Base-by-base conservation (phyloP, 495 filamentous ascomycete species). In the Talaromyces nanjingensis region DNA sequence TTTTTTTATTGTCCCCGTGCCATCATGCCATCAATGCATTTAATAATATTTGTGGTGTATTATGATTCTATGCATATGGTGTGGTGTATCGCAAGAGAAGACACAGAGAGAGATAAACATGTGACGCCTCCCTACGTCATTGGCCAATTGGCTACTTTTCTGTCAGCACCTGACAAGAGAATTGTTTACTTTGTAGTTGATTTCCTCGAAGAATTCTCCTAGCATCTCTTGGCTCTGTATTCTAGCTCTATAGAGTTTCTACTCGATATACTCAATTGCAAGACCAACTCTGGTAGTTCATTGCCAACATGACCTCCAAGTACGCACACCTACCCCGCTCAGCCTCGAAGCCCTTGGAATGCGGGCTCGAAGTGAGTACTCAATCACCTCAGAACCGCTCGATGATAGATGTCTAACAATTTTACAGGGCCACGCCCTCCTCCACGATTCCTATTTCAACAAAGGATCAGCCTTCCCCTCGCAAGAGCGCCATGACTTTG, bases 381-480 rank as follows among this genome's bases (percentile, higher is more conserved):
- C 6, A 16, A 34, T 5, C n/a, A 2, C 29, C 12, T 6, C 52
- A 24, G 6, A 12, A 54, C 3, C 4, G 3, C 6, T 4, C 22
- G 4, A 16, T 29, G 27, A 56, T 9, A 22, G 27, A 56, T 9
- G 9, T 14, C 9, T 56, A 27, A 29, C 6, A n/a, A 1, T 22
- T 31, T 52, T 7, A 8, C 53, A 85, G 81, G 89, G 91, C 8
- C 73, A 77, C 29, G 80, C 84, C 4, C 77, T 94, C 3, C 78
- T 94, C 24, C 81, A 85, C 55, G 83, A 84, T 11, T 83, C 89
- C 0, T 87, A 86, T 65, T 90, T 90, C 77, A 96, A 96, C 76
- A 94, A 93, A 74, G 92, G 91, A 14, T 90, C 89, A 0, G 91
- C 85, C 1, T 92, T 92, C 68, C 80, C 91, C 0, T 64, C 74